Conservation (phyloP, 75 land plant species). For the Picea glauca region DNA sequence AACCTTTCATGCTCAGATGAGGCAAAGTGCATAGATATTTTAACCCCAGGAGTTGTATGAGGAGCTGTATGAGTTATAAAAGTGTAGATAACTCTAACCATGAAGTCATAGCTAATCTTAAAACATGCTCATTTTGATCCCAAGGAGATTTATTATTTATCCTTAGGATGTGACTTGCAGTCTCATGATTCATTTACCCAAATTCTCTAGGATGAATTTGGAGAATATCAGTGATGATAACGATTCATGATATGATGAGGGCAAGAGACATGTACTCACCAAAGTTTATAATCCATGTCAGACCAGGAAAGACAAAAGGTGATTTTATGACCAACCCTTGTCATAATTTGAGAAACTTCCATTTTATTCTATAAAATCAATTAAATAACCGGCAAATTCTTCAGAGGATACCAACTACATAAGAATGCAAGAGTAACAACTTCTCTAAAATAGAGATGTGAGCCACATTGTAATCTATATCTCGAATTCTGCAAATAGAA, state of each 20-base stretch:
- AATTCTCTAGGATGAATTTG: neutral
- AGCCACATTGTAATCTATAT: neutral
- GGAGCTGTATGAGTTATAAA: no score
- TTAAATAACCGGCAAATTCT: neutral
- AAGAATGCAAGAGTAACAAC: neutral
- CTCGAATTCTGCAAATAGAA: neutral
- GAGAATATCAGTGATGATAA: neutral
- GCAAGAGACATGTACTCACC: no score
- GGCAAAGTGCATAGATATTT: no score
- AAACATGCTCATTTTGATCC: no score
- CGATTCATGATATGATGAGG: neutral
- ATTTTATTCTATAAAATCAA: neutral
- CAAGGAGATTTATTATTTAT: no score
- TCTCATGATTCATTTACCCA: no score
- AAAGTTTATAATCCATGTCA: neutral
- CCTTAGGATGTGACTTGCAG: no score
- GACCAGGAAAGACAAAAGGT: neutral
- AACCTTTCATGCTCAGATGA: no score
- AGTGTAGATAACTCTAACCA: no score
- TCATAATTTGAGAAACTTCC: neutral
- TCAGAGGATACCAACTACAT: constrained; percentile 1
- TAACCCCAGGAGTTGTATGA: no score
- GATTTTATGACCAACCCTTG: neutral
- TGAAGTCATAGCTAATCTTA: no score
- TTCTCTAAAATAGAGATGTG: neutral